These are phyloP conservation scores for Candida parachauliodes DNA, from an alignment of 805 yeast species.

Conservation along the genomic window DNA sequence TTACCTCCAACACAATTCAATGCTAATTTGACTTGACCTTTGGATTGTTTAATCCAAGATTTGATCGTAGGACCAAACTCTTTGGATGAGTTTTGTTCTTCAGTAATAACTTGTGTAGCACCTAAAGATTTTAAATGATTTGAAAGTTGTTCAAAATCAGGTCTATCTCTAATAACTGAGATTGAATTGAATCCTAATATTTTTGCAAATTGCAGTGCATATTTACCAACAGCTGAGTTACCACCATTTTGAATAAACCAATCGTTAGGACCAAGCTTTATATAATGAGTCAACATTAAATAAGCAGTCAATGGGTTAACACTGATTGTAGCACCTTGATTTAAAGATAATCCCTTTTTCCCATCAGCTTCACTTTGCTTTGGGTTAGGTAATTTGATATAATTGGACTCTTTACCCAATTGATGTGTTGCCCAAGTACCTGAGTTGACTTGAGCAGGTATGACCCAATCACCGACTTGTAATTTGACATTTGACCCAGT, in stretches of 20 bases:
- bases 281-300: slow-evolving; percentile 75
- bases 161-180: slow-evolving; percentile 84
- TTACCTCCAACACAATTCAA: slow-evolving; percentile 94
- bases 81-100: slow-evolving; percentile 71
- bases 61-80: slow-evolving; percentile 61
- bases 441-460: slow-evolving; percentile 70
- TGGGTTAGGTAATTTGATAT: slow-evolving; percentile 57
- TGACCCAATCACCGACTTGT: slow-evolving; percentile 77
- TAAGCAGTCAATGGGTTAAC: slow-evolving; percentile 94
- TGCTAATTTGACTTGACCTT: slow-evolving; percentile 65
- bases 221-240: slow-evolving; percentile 89
- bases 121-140: slow-evolving; percentile 60
- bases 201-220: slow-evolving; percentile 84
- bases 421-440: slow-evolving; percentile 90
- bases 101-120: slow-evolving; percentile 88
- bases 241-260: slow-evolving; percentile 98
- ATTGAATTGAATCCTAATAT: slow-evolving; percentile 77
- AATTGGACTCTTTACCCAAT: slow-evolving; percentile 46
- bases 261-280: slow-evolving; percentile 58
- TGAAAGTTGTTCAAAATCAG: slow-evolving; percentile 58
- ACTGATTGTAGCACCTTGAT: slow-evolving; percentile 81
- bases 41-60: slow-evolving; percentile 46
- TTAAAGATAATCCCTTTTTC: slow-evolving; percentile 31
- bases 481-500: slow-evolving; percentile 57
- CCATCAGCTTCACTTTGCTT: slow-evolving; percentile 42